These are phyloP conservation scores for Dalechampia spathulata DNA, from an alignment of 441 rosid species.

Conservation along the genomic window DNA sequence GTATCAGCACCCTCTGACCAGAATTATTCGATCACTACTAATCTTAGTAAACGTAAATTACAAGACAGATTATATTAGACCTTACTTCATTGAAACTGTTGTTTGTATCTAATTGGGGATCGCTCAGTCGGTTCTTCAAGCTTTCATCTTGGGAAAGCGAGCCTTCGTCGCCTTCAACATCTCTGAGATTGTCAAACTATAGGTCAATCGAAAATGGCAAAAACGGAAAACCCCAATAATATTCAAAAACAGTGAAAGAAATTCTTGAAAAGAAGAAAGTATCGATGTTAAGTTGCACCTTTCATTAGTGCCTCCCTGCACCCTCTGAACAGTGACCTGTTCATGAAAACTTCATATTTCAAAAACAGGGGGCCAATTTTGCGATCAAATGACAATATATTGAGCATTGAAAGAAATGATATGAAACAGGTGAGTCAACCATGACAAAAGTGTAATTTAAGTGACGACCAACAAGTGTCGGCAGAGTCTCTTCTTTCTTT, in stretches of 20 bases:
- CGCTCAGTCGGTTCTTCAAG: constrained; percentile 38
- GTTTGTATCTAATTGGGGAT: constrained; percentile 34
- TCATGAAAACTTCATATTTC: constrained; percentile 19
- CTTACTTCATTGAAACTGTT: constrained; percentile 47
- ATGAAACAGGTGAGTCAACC: not conserved
- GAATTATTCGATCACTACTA: not conserved
- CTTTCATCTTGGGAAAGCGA: constrained; percentile 37
- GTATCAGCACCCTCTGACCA: not conserved
- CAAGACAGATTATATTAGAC: constrained; percentile 11
- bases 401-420: too few species aligned
- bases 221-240: not conserved
- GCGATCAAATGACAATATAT: not conserved
- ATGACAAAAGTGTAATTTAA: not conserved
- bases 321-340: constrained; percentile 77
- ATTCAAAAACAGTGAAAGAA: constrained; percentile 19
- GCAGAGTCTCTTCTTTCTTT: too few species aligned
- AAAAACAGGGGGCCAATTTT: constrained; percentile 8
- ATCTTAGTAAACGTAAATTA: not conserved
- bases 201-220: not conserved
- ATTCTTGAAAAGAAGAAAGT: not conserved
- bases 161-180: constrained; percentile 43
- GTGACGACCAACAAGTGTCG: not conserved
- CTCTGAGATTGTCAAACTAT: constrained; percentile 38
- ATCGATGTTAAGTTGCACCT: constrained; percentile 33
- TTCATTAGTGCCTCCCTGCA: constrained; percentile 49